Percentiles rank a stretch among this genome's conserved stretches.
phyloP scores from a whole-genome alignment of 768 basidiomycete species.

The Hysterangium stoloniferum region DNA sequence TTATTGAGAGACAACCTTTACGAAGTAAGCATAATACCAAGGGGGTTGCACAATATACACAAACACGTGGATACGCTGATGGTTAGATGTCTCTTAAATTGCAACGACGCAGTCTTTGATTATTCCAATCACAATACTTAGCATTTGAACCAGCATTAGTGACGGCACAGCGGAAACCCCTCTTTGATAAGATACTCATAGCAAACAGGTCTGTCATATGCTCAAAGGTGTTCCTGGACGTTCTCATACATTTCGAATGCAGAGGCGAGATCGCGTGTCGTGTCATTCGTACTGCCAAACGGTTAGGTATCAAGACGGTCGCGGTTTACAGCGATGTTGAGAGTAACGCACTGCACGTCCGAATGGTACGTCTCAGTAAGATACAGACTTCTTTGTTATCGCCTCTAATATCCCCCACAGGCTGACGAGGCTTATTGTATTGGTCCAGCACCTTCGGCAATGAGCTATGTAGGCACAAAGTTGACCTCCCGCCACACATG shows the following conservation, averaged over 20 bases:
- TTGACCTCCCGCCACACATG: neutral
- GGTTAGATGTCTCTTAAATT: no score
- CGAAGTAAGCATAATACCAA: no score
- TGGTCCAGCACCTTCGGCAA: slow-evolving; percentile 80
- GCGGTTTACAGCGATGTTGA: slow-evolving; percentile 91
- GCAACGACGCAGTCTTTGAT: no score
- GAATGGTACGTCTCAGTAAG: slow-evolving; percentile 45
- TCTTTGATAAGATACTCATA: slow-evolving; percentile 84
- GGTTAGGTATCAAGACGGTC: slow-evolving; percentile 84
- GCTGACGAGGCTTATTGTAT: slow-evolving; percentile 91
- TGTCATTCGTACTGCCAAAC: slow-evolving; percentile 83
- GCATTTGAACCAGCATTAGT: neutral
- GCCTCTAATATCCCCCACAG: slow-evolving; percentile 20
- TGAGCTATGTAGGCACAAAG: slow-evolving; percentile 68
- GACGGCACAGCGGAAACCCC: slow-evolving; percentile 16
- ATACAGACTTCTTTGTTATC: neutral
- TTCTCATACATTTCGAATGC: neutral
- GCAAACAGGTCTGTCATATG: slow-evolving; percentile 70
- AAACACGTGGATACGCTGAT: no score
- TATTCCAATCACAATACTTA: no score
- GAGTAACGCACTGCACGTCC: slow-evolving; percentile 70
- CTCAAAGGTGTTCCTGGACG: neutral
- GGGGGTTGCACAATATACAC: no score
- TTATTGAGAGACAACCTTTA: no score
- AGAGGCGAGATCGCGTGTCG: slow-evolving; percentile 97